Conservation (phyloP, 352 stramenopile species). For the Pythium biforme region DNA sequence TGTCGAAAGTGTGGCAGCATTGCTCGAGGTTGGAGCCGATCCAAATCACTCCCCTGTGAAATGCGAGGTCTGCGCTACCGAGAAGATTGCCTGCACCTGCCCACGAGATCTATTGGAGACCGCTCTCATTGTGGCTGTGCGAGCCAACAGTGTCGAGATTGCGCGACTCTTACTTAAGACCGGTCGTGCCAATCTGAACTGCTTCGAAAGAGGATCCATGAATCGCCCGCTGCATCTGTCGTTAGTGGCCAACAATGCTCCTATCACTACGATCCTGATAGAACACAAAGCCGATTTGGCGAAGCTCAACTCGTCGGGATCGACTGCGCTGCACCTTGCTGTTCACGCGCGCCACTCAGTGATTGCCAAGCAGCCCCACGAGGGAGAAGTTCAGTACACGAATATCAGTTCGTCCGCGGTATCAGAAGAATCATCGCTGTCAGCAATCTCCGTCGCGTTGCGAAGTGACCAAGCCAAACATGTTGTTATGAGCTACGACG, state of each 20-base stretch:
- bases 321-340: constrained; percentile 48
- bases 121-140: constrained; percentile 40
- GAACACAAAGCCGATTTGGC: constrained; percentile 48
- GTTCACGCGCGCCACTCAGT: constrained; percentile 47
- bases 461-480: constrained; percentile 41
- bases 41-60: constrained; percentile 52
- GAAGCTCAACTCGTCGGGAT: constrained; percentile 34
- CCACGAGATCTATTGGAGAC: constrained; percentile 44
- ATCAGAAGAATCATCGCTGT: constrained; percentile 18
- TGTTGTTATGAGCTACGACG: constrained; percentile 46
- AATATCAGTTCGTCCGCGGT: constrained; percentile 22
- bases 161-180: constrained; percentile 37
- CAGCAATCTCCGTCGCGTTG: constrained; percentile 55
- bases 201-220: constrained; percentile 34
- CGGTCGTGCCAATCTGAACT: constrained; percentile 40
- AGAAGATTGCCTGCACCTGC: constrained; percentile 38
- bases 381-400: constrained; percentile 60
- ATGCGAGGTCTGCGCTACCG: constrained; percentile 36
- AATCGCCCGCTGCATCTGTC: constrained; percentile 55
- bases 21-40: constrained; percentile 42
- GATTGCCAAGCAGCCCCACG: constrained; percentile 42
- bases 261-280: constrained; percentile 44
- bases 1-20: constrained; percentile 32
- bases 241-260: constrained; percentile 38
- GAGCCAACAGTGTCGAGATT: constrained; percentile 34